Conservation (phyloP, 108 stramenopile species). For the Cyclotella kingstonii region DNA sequence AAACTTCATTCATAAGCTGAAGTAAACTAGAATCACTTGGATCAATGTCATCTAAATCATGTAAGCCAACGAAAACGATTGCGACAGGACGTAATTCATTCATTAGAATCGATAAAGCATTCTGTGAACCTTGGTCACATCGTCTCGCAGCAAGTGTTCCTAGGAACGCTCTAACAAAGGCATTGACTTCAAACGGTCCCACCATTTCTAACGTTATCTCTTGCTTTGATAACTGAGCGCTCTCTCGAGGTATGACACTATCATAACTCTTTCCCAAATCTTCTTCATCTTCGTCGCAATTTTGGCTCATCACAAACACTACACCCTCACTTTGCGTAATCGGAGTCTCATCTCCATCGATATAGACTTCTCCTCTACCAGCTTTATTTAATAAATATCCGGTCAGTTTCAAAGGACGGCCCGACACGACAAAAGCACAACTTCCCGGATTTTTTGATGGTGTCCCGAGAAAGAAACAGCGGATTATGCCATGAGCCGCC, state of each 20-base stretch:
- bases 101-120: slow-evolving; percentile 47
- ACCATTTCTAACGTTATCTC: slow-evolving; percentile 21
- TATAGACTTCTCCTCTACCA: slow-evolving; percentile 34
- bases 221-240: slow-evolving; percentile 15
- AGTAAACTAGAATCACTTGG: slow-evolving; percentile 39
- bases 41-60: slow-evolving; percentile 48
- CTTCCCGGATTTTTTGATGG: slow-evolving; percentile 37
- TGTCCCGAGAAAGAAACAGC: slow-evolving; percentile 45
- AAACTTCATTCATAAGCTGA: slow-evolving; percentile 44
- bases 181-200: slow-evolving; percentile 34
- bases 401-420: slow-evolving; percentile 37
- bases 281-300: slow-evolving; percentile 1
- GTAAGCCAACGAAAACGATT: slow-evolving; percentile 47
- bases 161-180: slow-evolving; percentile 38
- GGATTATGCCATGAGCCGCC: slow-evolving; percentile 33
- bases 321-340: slow-evolving; percentile 37
- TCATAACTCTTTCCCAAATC: background rate
- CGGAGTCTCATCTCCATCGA: slow-evolving; percentile 30
- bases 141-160: slow-evolving; percentile 43
- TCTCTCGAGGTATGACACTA: slow-evolving; percentile 27
- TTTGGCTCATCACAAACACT: slow-evolving; percentile 4
- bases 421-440: slow-evolving; percentile 46
- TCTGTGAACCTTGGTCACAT: slow-evolving; percentile 42
- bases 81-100: slow-evolving; percentile 50
- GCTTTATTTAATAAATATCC: slow-evolving; percentile 44